Percentiles rank a stretch among this genome's conserved stretches.
Evolutionary conservation across 2,329 filamentous ascomycete genomes (phyloP).

Genomic region (Pseudopyricularia javanii): DNA sequence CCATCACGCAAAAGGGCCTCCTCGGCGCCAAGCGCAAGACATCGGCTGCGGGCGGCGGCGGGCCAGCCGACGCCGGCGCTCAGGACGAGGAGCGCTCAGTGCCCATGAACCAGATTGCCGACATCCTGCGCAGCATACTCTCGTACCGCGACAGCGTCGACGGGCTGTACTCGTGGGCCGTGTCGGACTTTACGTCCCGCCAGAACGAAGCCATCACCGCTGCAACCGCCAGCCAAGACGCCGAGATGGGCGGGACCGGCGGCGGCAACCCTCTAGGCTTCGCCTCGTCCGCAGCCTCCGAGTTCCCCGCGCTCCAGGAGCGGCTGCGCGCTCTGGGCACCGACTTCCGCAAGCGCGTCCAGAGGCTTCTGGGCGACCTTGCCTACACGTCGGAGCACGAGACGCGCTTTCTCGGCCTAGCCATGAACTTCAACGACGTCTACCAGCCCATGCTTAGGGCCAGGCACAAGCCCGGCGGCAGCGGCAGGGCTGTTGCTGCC

Average conservation of each 20-base stretch:
- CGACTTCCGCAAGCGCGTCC: conserved; percentile 67
- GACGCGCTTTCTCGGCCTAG: conserved; percentile 87
- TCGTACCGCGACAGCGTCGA: conserved; percentile 88
- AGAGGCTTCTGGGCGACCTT: conserved; percentile 75
- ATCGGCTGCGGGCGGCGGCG: conserved; percentile 17
- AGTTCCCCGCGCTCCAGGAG: conserved; percentile 63
- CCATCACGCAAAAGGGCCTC: conserved; percentile 92
- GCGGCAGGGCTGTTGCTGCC: conserved; percentile 1
- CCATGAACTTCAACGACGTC: conserved; percentile 99
- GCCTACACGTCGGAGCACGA: conserved; percentile 90
- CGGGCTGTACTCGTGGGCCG: conserved; percentile 85
- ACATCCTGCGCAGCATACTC: conserved; percentile 88
- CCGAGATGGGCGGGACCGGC: conserved; percentile 1
- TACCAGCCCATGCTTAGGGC: conserved; percentile 52
- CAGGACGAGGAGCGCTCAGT: conserved; percentile 54
- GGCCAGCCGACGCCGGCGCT: conserved; percentile 21
- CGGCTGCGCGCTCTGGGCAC: conserved; percentile 60
- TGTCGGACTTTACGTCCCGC: conserved; percentile 85
- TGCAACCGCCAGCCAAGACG: conserved; percentile 3
- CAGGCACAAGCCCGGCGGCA: not conserved
- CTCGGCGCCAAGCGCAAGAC: conserved; percentile 55
- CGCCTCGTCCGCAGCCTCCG: conserved; percentile 47
- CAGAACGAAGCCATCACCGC: conserved; percentile 55
- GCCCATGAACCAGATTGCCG: conserved; percentile 84
- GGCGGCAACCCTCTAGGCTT: conserved; percentile 9